Conservation (phyloP, 148 eudicot species). For the Silene uniflora region DNA sequence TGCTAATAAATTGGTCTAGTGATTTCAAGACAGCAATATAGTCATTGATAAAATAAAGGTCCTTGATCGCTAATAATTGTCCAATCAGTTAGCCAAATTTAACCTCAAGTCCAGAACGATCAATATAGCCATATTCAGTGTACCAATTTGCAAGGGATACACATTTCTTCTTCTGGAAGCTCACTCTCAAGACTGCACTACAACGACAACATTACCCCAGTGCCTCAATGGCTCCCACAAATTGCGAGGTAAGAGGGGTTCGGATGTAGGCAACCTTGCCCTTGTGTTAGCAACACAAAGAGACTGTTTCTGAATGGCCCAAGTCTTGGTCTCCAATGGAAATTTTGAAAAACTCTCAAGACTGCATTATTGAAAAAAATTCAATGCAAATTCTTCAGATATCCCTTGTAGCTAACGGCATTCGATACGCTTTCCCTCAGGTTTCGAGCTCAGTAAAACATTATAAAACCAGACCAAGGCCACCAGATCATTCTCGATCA, state of each 20-base stretch:
- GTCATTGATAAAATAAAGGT: too few species aligned
- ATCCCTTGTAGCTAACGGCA: not conserved
- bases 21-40: not conserved
- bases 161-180: not conserved
- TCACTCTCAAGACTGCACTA: not conserved
- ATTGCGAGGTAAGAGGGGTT: too few species aligned
- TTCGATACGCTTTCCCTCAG: too few species aligned
- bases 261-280: too few species aligned
- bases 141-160: not conserved
- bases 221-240: too few species aligned
- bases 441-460: too few species aligned
- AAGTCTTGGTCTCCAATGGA: too few species aligned
- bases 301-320: too few species aligned
- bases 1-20: not conserved
- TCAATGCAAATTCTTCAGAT: not conserved
- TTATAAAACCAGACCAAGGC: not conserved
- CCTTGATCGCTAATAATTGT: too few species aligned
- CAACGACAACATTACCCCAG: too few species aligned
- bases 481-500: not conserved
- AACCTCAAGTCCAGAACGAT: not conserved
- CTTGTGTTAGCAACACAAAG: too few species aligned
- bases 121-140: not conserved
- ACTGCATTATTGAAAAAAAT: not conserved
- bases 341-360: not conserved
- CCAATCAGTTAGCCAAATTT: not conserved